Conservation (phyloP, 2,329 filamentous ascomycete genomes). For the Pseudogymnoascus sp. region DNA sequence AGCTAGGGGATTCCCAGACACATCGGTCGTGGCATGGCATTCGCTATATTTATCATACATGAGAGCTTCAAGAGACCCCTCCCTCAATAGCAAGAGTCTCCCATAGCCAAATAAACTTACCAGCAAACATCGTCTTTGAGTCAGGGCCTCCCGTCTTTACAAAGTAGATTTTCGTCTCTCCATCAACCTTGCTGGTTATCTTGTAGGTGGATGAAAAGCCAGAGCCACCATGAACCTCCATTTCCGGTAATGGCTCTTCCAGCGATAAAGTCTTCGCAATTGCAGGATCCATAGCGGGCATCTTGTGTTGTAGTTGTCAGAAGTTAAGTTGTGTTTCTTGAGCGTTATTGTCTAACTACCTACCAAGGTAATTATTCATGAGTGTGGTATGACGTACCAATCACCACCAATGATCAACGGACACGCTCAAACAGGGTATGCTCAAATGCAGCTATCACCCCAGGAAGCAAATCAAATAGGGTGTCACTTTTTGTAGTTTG, state of each 20-base stretch:
- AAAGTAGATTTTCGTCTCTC: constrained; percentile 44
- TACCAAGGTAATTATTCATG: background rate
- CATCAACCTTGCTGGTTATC: constrained; percentile 33
- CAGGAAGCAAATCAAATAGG: background rate
- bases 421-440: background rate
- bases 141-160: constrained; percentile 61
- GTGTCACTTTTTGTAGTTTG: background rate
- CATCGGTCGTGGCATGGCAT: background rate
- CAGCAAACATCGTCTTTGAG: constrained; percentile 61
- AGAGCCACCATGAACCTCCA: constrained; percentile 49
- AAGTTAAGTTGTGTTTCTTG: background rate
- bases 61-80: background rate
- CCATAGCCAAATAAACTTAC: constrained; percentile 28
- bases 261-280: background rate
- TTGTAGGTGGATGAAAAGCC: constrained; percentile 63
- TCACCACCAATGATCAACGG: background rate
- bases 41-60: background rate
- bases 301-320: background rate
- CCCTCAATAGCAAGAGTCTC: background rate
- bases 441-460: background rate
- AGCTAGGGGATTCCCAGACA: background rate
- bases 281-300: background rate
- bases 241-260: background rate
- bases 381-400: background rate
- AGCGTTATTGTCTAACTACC: background rate